A percentile compares a stretch with the other conserved stretches of the same genome.
Conservation (phyloP, 2,329 filamentous ascomycete genomes). For the Thelonectria blattea region DNA sequence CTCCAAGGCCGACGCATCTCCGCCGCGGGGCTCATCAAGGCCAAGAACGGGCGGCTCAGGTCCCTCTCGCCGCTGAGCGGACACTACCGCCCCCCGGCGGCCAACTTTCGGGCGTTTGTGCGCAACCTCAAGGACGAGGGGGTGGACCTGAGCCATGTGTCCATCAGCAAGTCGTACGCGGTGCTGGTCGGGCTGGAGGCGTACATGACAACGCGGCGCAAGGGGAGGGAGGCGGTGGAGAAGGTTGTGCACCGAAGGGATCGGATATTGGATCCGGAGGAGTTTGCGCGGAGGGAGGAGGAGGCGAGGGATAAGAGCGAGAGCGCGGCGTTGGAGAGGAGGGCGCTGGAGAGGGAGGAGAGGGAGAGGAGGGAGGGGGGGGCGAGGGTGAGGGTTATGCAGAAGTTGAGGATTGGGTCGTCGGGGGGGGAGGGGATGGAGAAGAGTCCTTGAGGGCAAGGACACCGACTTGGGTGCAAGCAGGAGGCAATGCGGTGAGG, state of each 20-base stretch:
- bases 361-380: conserved; percentile 47
- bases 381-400: conserved; percentile 42
- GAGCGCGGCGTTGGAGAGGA: conserved; percentile 60
- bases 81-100: conserved; percentile 83
- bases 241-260: conserved; percentile 61
- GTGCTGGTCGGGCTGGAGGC: conserved; percentile 83
- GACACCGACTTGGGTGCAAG: no score
- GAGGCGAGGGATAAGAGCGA: conserved; percentile 66
- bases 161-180: conserved; percentile 81
- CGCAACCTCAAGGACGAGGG: conserved; percentile 73
- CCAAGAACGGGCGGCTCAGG: conserved; percentile 79
- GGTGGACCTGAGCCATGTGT: conserved; percentile 80
- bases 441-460: neutral
- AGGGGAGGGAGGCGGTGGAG: conserved; percentile 62
- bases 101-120: conserved; percentile 84
- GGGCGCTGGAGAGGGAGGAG: conserved; percentile 49
- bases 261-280: conserved; percentile 66
- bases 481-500: no score
- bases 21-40: conserved; percentile 83
- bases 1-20: conserved; percentile 82
- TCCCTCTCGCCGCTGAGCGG: conserved; percentile 75
- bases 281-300: conserved; percentile 62
- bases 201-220: conserved; percentile 72
- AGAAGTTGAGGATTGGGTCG: conserved; percentile 48
- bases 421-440: conserved; percentile 33